Percentiles rank a stretch among this genome's conserved stretches.
Evolutionary conservation across 768 basidiomycete genomes (phyloP).

Genomic region (Boletus insuetus): DNA sequence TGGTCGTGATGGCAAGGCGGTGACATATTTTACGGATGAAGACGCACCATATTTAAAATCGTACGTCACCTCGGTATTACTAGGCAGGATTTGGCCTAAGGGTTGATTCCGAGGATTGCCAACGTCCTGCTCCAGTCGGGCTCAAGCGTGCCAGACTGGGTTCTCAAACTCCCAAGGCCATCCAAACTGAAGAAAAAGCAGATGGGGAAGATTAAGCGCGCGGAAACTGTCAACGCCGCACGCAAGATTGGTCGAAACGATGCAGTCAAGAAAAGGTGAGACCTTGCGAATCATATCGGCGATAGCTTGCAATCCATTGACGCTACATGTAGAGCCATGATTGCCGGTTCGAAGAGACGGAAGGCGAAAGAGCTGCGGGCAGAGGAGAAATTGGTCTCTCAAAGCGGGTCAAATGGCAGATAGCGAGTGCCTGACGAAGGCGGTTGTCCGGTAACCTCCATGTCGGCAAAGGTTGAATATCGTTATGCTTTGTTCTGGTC

Average conservation of each 20-base stretch:
- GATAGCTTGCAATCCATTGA: neutral
- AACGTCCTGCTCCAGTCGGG: constrained; percentile 95
- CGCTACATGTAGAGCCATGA: constrained; percentile 61
- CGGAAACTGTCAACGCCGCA: constrained; percentile 70
- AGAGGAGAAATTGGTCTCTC: neutral
- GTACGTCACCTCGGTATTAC: constrained; percentile 40
- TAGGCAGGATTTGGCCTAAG: constrained; percentile 8
- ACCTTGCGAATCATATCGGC: neutral
- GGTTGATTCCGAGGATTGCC: constrained; percentile 61
- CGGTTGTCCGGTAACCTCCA: neutral
- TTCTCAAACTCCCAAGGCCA: constrained; percentile 89
- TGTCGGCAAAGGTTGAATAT: constrained; percentile 8
- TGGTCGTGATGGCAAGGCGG: constrained; percentile 86
- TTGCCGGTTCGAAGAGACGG: constrained; percentile 68
- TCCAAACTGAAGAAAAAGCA: constrained; percentile 82
- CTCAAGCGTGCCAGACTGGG: constrained; percentile 91
- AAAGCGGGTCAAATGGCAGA: too few relatives aligned
- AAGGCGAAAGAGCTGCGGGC: constrained; percentile 37
- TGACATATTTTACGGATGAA: constrained; percentile 94
- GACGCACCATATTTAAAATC: constrained; percentile 91
- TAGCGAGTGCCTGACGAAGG: neutral
- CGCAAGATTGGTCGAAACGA: constrained; percentile 65
- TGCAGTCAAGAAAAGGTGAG: constrained; percentile 70
- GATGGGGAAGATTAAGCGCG: constrained; percentile 83
- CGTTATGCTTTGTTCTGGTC: constrained; percentile 9